Base-by-base conservation (phyloP, 2,329 filamentous ascomycete genomes). In the Colletotrichum sp. region DNA sequence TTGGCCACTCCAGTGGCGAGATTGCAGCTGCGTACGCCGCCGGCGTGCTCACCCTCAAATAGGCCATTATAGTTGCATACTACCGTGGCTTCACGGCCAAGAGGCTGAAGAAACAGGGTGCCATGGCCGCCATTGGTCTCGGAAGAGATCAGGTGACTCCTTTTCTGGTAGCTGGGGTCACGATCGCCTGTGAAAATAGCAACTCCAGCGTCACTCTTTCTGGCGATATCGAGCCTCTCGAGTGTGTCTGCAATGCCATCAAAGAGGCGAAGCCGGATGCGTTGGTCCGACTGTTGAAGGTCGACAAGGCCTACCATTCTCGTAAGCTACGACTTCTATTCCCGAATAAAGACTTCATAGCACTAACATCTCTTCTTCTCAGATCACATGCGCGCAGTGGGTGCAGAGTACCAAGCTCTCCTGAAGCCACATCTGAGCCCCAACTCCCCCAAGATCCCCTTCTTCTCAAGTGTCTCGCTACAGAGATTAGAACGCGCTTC, bases 1-100 rank as follows among this genome's bases (percentile, higher is more conserved):
- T 82, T 2, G 84, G 84, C 0, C 84, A 86, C 62, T 85, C 83
- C 0, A 81, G 78, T 21, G 84, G 84, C 2, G 84, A 85, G 65
- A 84, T 86, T n/a, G 83, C 80, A 0, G 84, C 82, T 12, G 84
- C 83, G 0, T 86, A 83, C 69, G 79, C 83, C 0, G 76, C 81
- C 0, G 81, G 82, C 1, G 73, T 67, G 3, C 62, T 84, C 6
- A 78, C 78, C 2, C 59, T 77, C 12, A 64, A 78, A 63, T 77
- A 81, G 8, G 83, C 83, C 4, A 80, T 83, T 55, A 75, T 76
- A 13, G 74, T 82, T 8, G 80, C 83, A 2, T 86, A 82, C 73
- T 81, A 81, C 68, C 81, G 85, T 8, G 84, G 84, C 21, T 61
- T 69, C 61, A 29, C 59, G 11, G 67, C 51, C 75, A 78, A 59